These are phyloP conservation scores for Talaromyces sp. DNA, from an alignment of 2,329 filamentous ascomycete genomes.

Conservation along the genomic window DNA sequence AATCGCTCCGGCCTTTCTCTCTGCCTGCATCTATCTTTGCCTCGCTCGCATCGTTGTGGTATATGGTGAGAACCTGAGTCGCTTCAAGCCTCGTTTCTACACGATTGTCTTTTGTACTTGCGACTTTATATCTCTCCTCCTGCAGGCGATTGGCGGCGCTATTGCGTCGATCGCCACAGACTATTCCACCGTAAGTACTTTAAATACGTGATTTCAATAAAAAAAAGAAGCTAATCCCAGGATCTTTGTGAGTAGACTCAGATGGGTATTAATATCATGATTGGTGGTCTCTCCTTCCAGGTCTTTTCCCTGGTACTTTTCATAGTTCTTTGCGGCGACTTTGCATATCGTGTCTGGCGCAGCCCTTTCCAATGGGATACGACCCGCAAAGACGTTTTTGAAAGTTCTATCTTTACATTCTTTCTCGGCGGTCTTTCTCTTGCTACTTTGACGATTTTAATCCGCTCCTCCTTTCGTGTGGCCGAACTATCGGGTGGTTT, in stretches of 20 bases:
- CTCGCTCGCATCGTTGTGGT: conserved; percentile 3
- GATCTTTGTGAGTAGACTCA: not conserved
- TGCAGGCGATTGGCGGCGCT: conserved; percentile 7
- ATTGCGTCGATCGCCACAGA: conserved; percentile 3
- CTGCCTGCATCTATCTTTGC: conserved; percentile 4
- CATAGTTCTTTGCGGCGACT: conserved; percentile 2
- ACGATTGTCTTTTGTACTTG: conserved; percentile 7
- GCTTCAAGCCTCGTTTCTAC: conserved; percentile 1
- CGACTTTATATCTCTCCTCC: conserved; percentile 5
- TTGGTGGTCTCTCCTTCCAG: conserved; percentile 1
- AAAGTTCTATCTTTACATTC: not conserved
- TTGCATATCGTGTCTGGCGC: not conserved
- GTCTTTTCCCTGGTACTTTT: conserved; percentile 4
- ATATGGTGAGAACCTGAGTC: not conserved
- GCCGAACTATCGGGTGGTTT: conserved; percentile 11
- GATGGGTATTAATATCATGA: conserved; percentile 10
- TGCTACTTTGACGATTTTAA: not conserved
- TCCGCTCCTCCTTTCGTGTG: conserved; percentile 3
- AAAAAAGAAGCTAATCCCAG: not conserved
- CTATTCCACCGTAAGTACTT: not conserved
- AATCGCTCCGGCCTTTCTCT: conserved; percentile 2
- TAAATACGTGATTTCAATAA: not conserved
- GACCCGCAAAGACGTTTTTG: not conserved
- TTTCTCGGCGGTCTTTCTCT: conserved; percentile 3
- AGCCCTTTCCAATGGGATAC: conserved; percentile 8